Conservation (phyloP, 306 rosid species). For the Quercus alba region DNA sequence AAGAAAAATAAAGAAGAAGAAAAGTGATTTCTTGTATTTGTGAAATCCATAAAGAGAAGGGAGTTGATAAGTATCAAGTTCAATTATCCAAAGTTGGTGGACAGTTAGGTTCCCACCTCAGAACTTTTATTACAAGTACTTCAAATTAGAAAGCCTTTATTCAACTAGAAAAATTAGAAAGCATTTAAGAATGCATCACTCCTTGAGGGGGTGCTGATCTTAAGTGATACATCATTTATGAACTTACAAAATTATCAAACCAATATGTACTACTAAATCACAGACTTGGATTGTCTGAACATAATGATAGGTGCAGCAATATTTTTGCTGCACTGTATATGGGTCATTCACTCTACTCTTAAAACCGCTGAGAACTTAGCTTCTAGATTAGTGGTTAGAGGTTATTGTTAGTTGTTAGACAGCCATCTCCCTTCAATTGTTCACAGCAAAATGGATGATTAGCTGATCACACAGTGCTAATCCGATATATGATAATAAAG, state of each 20-base stretch:
- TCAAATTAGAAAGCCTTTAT: background rate
- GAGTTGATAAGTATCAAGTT: no score
- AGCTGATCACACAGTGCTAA: no score
- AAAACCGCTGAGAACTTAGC: background rate
- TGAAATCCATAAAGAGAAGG: no score
- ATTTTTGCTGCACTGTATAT: no score
- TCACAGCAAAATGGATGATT: no score
- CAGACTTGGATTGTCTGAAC: background rate
- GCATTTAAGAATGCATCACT: no score
- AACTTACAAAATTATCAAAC: background rate
- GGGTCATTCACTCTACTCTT: background rate
- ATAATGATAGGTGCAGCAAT: background rate
- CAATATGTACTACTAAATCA: background rate
- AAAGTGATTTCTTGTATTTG: no score
- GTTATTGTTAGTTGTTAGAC: no score
- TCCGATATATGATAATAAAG: no score
- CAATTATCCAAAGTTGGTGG: background rate
- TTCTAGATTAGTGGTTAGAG: no score
- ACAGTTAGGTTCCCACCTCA: conserved; percentile 1
- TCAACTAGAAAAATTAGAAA: background rate
- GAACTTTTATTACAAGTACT: background rate
- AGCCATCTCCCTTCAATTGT: no score
- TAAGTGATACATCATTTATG: background rate
- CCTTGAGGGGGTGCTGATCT: background rate
- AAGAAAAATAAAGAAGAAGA: no score